Base-by-base conservation (phyloP, 768 basidiomycete species). In the Butyriboletus loyo region DNA sequence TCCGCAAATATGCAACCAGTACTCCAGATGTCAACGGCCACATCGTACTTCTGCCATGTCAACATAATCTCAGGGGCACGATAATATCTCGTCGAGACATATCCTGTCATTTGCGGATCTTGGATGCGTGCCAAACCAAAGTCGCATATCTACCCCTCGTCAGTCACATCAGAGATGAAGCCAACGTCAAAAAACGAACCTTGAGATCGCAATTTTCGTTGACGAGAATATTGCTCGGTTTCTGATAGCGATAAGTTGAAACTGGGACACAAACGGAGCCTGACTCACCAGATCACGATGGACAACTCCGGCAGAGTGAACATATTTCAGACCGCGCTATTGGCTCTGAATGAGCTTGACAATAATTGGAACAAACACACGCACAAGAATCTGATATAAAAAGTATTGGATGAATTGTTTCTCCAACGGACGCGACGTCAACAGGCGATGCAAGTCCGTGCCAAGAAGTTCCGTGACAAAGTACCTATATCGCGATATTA, bases 391-490 rank as follows among this genome's bases (percentile, higher is more conserved):
- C 72, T 99, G 97, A 75, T 99, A 99, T 25, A 99, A 77, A 79
- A 99, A 99, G 72, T 99, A 99, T 68, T 99, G 97, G 53, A 98
- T 98, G 73, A 99, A 99, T 69, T 99, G 97, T 77, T 99, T 98
- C 76, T 99, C 97, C 63, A 99, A 77, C 13, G 97, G 97, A 39
- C 97, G 81, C 27, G 93, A 96, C 17, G 97, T 98, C 61, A 99
- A 80, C 30, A 99, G 82, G 56, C 97, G 92, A 68, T 99, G 97
- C 14, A 99, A 81, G 76, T 99, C 97, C 58, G 97, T 99, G 41
- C 97, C 97, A 46, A 99, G 83, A 14, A 99, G 85, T 64, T 99
- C 97, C 15, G 97, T 99, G 47, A 99, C 97, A 68, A 99, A 99
- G 76, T 99, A 99, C 63, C 96, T 98, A 64, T 13, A 36, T 30